Conservation (phyloP, 352 stramenopile genomes). For the Achlya hypogyna region DNA sequence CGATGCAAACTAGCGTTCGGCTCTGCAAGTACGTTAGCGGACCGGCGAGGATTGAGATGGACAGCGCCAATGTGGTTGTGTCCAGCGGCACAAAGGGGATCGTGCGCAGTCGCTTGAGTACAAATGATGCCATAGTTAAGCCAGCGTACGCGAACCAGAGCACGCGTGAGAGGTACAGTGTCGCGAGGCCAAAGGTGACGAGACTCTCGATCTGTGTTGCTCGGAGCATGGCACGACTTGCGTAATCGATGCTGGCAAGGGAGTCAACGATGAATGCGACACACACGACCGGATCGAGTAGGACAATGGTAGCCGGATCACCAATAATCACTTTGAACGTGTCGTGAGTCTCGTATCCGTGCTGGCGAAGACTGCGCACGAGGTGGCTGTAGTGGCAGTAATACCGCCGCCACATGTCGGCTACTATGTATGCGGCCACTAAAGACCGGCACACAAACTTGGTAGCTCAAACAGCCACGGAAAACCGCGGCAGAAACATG, state of each 20-base stretch:
- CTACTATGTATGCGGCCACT: background rate
- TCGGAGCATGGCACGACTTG: background rate
- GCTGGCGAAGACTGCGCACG: background rate
- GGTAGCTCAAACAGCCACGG: background rate
- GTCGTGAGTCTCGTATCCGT: background rate
- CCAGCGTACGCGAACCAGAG: background rate
- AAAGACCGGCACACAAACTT: background rate
- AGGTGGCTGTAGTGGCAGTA: background rate
- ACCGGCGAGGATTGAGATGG: background rate
- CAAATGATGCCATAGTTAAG: background rate
- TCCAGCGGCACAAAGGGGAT: background rate
- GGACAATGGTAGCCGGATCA: background rate
- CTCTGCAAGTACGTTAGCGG: background rate
- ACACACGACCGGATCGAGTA: background rate
- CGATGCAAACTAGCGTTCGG: background rate
- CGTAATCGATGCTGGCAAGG: background rate
- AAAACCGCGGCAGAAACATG: background rate
- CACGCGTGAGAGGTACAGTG: background rate
- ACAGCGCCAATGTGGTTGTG: background rate
- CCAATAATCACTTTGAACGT: background rate
- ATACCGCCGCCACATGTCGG: background rate
- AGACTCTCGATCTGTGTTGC: background rate
- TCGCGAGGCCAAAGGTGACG: background rate
- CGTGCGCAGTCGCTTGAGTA: background rate
- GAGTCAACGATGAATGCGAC: background rate